phyloP scores from a whole-genome alignment of 2,329 filamentous ascomycete genomes.

The Hirsutella rhossiliensis region DNA sequence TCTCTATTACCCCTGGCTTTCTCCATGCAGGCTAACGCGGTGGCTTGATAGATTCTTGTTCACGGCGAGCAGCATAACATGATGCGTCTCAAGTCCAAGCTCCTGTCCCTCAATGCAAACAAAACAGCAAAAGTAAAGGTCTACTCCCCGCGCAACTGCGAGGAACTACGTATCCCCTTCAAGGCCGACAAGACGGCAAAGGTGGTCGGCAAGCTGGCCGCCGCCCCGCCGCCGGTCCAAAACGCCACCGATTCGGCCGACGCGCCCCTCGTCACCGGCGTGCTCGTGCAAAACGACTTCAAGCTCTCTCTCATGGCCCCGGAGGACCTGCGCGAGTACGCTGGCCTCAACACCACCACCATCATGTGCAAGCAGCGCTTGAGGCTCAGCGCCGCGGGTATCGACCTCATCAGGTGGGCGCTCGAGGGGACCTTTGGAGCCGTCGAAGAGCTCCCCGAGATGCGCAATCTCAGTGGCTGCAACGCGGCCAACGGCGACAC shows the following conservation, averaged over 20 bases:
- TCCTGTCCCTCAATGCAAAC: conserved; percentile 80
- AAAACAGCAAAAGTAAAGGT: conserved; percentile 80
- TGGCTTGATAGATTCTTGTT: conserved; percentile 62
- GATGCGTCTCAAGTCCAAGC: conserved; percentile 90
- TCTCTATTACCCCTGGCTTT: neutral
- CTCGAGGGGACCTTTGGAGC: conserved; percentile 88
- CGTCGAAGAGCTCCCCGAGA: conserved; percentile 57
- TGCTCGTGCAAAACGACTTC: conserved; percentile 95
- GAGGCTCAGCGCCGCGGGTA: conserved; percentile 73
- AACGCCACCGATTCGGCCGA: conserved; percentile 18
- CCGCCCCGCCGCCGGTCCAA: conserved; percentile 55
- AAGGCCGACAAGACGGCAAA: conserved; percentile 91
- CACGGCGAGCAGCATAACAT: conserved; percentile 97
- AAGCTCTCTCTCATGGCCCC: conserved; percentile 95
- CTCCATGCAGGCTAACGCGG: too few relatives aligned
- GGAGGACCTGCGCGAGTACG: conserved; percentile 90
- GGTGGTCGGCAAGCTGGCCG: conserved; percentile 86
- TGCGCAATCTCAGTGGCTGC: conserved; percentile 19
- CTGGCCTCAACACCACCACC: conserved; percentile 89
- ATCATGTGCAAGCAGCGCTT: conserved; percentile 88
- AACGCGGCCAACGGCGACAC: conserved; percentile 20
- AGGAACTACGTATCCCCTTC: conserved; percentile 90
- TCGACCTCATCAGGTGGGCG: conserved; percentile 88
- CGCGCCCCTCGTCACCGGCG: conserved; percentile 62
- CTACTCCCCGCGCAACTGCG: conserved; percentile 87